phyloP scores from a whole-genome alignment of 495 filamentous ascomycete genomes.

The Cercophora newfieldiana region DNA sequence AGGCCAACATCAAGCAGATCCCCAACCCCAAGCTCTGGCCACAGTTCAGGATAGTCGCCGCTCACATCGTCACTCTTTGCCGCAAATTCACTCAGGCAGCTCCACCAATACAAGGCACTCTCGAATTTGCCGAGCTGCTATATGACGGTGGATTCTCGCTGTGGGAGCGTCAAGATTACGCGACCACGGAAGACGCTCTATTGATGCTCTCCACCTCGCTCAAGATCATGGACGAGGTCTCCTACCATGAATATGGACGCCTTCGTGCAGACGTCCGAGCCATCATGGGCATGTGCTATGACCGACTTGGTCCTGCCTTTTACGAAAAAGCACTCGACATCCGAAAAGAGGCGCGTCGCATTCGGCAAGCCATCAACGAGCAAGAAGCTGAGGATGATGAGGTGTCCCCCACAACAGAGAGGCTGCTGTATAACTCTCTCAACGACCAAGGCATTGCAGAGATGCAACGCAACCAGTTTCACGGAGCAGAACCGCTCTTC shows the following conservation, averaged over 20 bases:
- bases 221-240: background rate
- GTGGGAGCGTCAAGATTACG: background rate
- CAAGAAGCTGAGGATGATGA: background rate
- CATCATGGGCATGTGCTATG: background rate
- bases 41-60: background rate
- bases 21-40: background rate
- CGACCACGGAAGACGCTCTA: background rate
- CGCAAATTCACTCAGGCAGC: background rate
- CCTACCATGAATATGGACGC: background rate
- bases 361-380: background rate
- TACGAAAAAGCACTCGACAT: background rate
- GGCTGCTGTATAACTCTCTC: background rate
- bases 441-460: background rate
- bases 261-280: background rate
- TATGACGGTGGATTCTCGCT: background rate
- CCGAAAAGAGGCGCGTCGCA: background rate
- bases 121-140: background rate
- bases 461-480: background rate
- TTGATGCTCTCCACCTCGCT: background rate
- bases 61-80: background rate
- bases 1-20: background rate
- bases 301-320: background rate
- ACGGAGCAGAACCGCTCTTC: background rate
- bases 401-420: background rate
- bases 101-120: background rate